Evolutionary conservation across 345 rosid genomes (phyloP), one percentile per base, ranked within the genome.

Genomic region (Aegle marmelos): DNA sequence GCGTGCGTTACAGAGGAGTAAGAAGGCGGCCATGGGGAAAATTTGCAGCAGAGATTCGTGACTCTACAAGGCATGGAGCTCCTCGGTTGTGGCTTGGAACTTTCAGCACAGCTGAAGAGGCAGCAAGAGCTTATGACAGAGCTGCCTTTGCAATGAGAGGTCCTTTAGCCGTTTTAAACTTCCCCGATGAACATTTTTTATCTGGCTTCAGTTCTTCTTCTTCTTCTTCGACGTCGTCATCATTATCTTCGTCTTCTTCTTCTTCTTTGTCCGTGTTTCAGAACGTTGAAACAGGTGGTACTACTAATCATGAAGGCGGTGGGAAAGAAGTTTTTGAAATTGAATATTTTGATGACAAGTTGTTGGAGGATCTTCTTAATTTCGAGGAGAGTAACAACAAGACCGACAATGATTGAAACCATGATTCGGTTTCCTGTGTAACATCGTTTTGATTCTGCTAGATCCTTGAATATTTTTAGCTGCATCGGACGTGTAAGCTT

Each of bases 11-110:
- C 41, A 85, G 91, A 69, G 94, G 96, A 0, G 94, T 90, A 5
- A 76, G 97, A 64, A 76, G 87, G 81, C 83, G 97, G 37, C 97
- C 97, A 0, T 94, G 97, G 97, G 97, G 97, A 0, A 92, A 92
- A 73, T 92, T 74, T 62, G 97, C 97, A n/a, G 94, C 94, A 2
- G 97, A 94, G 88, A 94, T 94, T 77, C 91, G 95, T 11, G 97
- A 94, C 79, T 92, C 98, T 0, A 78, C 83, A 9, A 83, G 87
- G 69, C 90, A 75, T 2, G 96, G 97, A 59, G 91, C 85, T 0
- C 88, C 87, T 0, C 88, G 96, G n/a, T 21, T 92, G 76, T 94
- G 97, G 98, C 91, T 91, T 0, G 98, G 98, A 24, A 92, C 98
- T 17, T 94, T 94, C 66, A 78, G 76, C 77, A 92, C 97, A 0